Percentiles rank a stretch among this genome's conserved stretches.
These are phyloP conservation scores for Trichaptum fuscoviolaceum DNA, from an alignment of 768 basidiomycete species.

Conservation along the genomic window DNA sequence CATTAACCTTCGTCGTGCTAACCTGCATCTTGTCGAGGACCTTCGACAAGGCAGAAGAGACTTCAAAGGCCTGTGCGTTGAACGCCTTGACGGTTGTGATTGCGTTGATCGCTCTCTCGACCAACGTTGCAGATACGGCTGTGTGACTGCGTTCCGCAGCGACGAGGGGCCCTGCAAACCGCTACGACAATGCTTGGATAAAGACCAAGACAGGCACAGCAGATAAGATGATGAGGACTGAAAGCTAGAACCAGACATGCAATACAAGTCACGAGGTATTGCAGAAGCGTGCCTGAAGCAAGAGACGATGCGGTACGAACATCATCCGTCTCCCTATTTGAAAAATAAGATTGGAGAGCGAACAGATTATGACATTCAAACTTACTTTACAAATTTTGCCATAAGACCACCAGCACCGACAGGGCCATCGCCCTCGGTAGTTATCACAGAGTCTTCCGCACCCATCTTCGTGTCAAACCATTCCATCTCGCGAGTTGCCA, in stretches of 20 bases:
- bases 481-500: conserved; percentile 68
- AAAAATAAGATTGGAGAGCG: conserved; percentile 7
- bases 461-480: conserved; percentile 89
- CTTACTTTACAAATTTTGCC: conserved; percentile 84
- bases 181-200: conserved; percentile 72
- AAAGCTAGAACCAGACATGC: conserved; percentile 83
- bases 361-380: neutral
- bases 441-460: conserved; percentile 38
- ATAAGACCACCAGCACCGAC: conserved; percentile 86
- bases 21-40: conserved; percentile 40
- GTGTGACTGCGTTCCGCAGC: conserved; percentile 59
- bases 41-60: conserved; percentile 39
- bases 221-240: conserved; percentile 80
- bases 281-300: conserved; percentile 70
- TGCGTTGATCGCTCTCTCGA: conserved; percentile 69
- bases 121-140: conserved; percentile 69
- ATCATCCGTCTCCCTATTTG: conserved; percentile 90
- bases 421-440: conserved; percentile 37
- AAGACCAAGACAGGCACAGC: conserved; percentile 79
- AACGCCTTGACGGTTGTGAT: conserved; percentile 92
- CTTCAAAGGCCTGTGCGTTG: conserved; percentile 64
- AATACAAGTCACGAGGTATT: conserved; percentile 75
- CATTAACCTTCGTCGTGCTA: conserved; percentile 49
- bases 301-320: conserved; percentile 82
- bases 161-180: conserved; percentile 61